phyloP scores from a whole-genome alignment of 2,329 filamentous ascomycete genomes.

The Leptographium lundbergii region DNA sequence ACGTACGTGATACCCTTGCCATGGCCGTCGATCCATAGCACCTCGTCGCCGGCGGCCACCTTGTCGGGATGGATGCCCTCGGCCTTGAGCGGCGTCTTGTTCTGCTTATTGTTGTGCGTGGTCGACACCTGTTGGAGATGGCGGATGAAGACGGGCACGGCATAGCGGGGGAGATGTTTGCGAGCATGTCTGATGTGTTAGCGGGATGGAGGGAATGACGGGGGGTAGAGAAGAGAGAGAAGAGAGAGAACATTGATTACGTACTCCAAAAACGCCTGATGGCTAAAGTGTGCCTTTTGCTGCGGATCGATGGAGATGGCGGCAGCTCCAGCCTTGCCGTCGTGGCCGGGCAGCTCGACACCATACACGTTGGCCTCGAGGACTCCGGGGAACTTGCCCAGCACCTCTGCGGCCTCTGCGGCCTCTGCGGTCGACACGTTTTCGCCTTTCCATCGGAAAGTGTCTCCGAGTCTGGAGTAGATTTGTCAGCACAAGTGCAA shows the following conservation, averaged over 20 bases:
- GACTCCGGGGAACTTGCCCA: slow-evolving; percentile 54
- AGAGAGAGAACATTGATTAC: not conserved
- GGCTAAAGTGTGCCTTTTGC: slow-evolving; percentile 36
- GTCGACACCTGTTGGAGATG: slow-evolving; percentile 45
- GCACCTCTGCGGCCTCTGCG: slow-evolving; percentile 57
- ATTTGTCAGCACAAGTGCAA: not conserved
- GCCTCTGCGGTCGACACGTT: slow-evolving; percentile 78
- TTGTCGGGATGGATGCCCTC: slow-evolving; percentile 51
- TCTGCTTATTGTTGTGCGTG: slow-evolving; percentile 70
- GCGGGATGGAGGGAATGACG: not conserved
- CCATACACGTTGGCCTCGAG: slow-evolving; percentile 80
- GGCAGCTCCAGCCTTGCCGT: slow-evolving; percentile 70
- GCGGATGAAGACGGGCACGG: slow-evolving; percentile 61
- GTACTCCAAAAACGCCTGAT: slow-evolving; percentile 41
- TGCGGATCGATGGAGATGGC: slow-evolving; percentile 11
- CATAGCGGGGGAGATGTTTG: slow-evolving; percentile 54
- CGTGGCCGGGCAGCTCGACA: slow-evolving; percentile 65
- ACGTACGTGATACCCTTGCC: slow-evolving; percentile 43
- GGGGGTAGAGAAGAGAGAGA: not conserved
- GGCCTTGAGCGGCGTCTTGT: slow-evolving; percentile 56
- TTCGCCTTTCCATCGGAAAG: slow-evolving; percentile 70
- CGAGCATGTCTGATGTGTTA: slow-evolving; percentile 31
- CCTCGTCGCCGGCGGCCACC: slow-evolving; percentile 25
- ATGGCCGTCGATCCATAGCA: slow-evolving; percentile 45
- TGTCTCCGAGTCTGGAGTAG: slow-evolving; percentile 50